Evolutionary conservation across 345 rosid species (phyloP), one percentile per base, ranked within the genome.

Genomic region (Draba incana): DNA sequence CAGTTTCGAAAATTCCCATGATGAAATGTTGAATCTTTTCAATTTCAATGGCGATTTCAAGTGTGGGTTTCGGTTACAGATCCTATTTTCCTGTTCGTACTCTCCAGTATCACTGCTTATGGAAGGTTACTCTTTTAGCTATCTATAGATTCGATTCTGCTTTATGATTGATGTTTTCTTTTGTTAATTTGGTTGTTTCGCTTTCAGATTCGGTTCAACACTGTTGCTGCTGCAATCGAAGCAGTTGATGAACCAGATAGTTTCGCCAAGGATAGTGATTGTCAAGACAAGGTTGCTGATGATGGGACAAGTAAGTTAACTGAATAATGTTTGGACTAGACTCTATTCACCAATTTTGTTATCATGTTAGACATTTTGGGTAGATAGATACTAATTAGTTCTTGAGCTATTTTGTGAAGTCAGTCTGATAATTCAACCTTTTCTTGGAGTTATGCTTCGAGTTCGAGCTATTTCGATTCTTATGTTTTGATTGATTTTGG

Each of bases 41-140:
- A 53, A 39, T 27, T 56, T 23, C 66, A 39, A 87, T 87, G 93
- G 81, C 83, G 62, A 69, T 81, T 77, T 75, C 86, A 2, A 82
- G 88, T 31, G 55, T 82, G 31, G 73, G 78, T 58, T 83, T 77
- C 49, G 79, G 78, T 64, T 83, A 80, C 63, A 80, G 77, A 58
- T 80, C 83, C 3, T 77, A 77, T 51, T 66, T 82, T 5, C 80
- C 66, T 64, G 43, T 79, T 68, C 85, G 83, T 1, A 79, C 77
- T 24, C 77, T 83, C 28, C 62, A 78, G 23, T 67, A 47, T 61
- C 71, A 41, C 69, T 76, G 83, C 73, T 45, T 87, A 53, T 72
- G 78, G 75, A 80, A 76, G 83, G 91, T 89, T 65, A 64, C 48
- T 68, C 69, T 43, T 20, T 59, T 59, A 31, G 38, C 62, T 68